Conservation (phyloP, 306 rosid genomes). For the Corylus americana region DNA sequence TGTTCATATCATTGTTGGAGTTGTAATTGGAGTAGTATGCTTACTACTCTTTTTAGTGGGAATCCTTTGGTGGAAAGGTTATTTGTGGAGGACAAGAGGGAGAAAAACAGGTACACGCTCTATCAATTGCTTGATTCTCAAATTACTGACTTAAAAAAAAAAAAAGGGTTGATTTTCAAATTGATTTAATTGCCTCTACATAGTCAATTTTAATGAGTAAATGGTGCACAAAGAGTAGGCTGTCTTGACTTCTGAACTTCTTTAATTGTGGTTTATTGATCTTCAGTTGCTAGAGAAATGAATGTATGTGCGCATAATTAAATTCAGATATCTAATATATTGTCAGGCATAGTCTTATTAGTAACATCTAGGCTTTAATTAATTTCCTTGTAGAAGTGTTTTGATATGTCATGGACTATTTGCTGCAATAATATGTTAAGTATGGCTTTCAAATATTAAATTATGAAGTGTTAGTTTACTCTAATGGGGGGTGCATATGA, state of each 20-base stretch:
- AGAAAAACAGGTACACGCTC: constrained; percentile 34
- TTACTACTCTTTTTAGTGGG: constrained; percentile 40
- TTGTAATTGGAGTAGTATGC: constrained; percentile 43
- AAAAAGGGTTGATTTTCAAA: not conserved
- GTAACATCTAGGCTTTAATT: too few relatives aligned
- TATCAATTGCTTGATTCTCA: constrained; percentile 6
- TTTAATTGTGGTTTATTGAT: not conserved
- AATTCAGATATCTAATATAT: not conserved
- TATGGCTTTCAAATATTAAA: not conserved
- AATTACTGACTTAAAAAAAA: not conserved
- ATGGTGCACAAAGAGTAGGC: not conserved
- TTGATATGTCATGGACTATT: not conserved
- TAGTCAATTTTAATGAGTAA: not conserved
- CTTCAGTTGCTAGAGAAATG: not conserved
- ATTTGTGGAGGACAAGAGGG: constrained; percentile 28
- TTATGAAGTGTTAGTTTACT: not conserved
- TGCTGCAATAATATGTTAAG: not conserved
- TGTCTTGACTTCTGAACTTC: not conserved
- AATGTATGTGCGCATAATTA: not conserved
- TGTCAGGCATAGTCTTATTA: too few relatives aligned
- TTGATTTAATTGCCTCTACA: not conserved
- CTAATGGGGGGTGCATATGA: not conserved
- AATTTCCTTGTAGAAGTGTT: not conserved
- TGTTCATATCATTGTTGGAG: constrained; percentile 33
- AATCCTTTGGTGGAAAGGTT: constrained; percentile 57